Evolutionary conservation across 306 rosid genomes (phyloP).

Genomic region (Vigna nakashimae): DNA sequence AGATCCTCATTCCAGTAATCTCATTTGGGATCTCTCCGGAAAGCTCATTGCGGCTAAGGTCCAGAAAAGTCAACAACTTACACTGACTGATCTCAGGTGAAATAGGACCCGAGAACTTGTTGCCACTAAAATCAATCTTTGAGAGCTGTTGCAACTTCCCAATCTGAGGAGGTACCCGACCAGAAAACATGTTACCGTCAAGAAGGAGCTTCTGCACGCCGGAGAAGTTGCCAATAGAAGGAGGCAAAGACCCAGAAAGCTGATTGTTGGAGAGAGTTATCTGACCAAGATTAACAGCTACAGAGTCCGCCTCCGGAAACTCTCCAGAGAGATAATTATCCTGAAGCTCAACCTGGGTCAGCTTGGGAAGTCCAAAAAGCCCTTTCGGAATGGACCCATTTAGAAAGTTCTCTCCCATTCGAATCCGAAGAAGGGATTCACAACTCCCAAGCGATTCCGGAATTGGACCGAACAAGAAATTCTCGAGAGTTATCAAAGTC

Average conservation of each 20-base stretch:
- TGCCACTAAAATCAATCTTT: conserved; percentile 84
- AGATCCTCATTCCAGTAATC: conserved; percentile 79
- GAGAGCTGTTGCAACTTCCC: conserved; percentile 88
- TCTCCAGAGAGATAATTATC: conserved; percentile 69
- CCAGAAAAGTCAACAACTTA: conserved; percentile 83
- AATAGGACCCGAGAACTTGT: conserved; percentile 72
- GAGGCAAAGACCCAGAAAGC: conserved; percentile 77
- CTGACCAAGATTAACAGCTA: conserved; percentile 77
- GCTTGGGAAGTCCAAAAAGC: conserved; percentile 73
- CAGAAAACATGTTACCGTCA: conserved; percentile 84
- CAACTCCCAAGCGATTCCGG: conserved; percentile 87
- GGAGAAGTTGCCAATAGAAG: conserved; percentile 83
- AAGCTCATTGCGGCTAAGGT: conserved; percentile 85
- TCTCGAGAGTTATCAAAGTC: conserved; percentile 74
- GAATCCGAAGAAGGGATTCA: conserved; percentile 70
- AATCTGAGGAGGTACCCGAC: conserved; percentile 79
- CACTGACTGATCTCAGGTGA: conserved; percentile 78
- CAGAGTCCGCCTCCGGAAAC: conserved; percentile 61
- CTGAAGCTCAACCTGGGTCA: conserved; percentile 87
- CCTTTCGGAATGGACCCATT: conserved; percentile 93
- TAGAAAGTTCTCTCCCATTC: conserved; percentile 88
- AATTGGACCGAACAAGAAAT: conserved; percentile 84
- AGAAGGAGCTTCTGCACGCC: conserved; percentile 92
- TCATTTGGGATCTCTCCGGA: conserved; percentile 83
- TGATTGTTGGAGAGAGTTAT: conserved; percentile 81